These are phyloP conservation scores for Cardamine chenopodiifolia DNA, from an alignment of 345 rosid genomes.

Conservation along the genomic window DNA sequence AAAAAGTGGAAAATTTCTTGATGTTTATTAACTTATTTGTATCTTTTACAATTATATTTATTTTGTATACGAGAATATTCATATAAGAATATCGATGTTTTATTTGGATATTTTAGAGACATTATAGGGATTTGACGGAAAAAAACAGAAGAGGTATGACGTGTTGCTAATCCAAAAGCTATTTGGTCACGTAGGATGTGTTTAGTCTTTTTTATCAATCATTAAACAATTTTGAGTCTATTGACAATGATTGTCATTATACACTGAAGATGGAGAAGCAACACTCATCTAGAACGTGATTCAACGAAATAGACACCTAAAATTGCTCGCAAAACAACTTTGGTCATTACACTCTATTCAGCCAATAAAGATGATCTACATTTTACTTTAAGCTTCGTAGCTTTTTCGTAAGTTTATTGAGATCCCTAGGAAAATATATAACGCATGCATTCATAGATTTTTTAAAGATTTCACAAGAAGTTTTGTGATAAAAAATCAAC, in stretches of 20 bases:
- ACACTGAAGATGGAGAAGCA: background rate
- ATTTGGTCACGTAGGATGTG: background rate
- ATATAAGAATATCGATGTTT: too few species aligned
- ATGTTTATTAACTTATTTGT: too few species aligned
- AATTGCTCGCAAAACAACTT: background rate
- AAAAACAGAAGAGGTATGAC: too few species aligned
- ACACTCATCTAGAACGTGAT: constrained; percentile 14
- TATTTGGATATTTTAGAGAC: too few species aligned
- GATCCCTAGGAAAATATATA: background rate
- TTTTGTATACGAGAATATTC: too few species aligned
- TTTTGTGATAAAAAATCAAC: background rate
- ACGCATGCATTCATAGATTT: background rate
- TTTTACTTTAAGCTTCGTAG: background rate
- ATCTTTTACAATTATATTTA: too few species aligned
- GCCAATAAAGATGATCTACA: background rate
- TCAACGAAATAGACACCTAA: background rate
- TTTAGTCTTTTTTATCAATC: background rate
- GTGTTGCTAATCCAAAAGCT: too few species aligned
- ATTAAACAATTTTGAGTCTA: too few species aligned
- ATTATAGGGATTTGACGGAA: too few species aligned
- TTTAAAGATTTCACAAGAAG: background rate
- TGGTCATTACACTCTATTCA: background rate
- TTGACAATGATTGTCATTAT: background rate
- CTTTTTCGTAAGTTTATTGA: too few species aligned
- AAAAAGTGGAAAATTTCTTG: too few species aligned